Percentiles rank a stretch among this genome's conserved stretches.
These are phyloP conservation scores for Vitis amurensis DNA, from an alignment of 164 flowering plant genomes.

Conservation along the genomic window DNA sequence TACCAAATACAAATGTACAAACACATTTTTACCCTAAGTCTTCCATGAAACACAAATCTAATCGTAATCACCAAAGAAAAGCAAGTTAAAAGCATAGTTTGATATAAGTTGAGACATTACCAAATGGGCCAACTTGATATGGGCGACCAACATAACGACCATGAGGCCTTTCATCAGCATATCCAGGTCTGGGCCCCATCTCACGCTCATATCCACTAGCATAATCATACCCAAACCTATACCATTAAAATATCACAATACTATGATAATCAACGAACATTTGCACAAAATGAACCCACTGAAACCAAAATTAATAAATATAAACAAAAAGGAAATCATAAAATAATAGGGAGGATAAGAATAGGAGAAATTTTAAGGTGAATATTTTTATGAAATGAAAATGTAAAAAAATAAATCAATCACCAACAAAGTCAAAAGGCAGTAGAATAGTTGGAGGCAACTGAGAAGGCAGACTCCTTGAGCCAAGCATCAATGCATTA, in stretches of 20 bases:
- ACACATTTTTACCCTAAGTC: no score
- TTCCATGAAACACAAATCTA: neutral
- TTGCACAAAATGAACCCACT: neutral
- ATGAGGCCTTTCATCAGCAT: slow-evolving; percentile 78
- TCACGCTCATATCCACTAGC: slow-evolving; percentile 81
- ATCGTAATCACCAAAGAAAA: neutral
- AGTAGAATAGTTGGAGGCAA: no score
- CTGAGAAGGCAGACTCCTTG: no score
- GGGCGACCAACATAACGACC: slow-evolving; percentile 67
- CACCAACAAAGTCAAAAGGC: no score
- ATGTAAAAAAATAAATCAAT: no score
- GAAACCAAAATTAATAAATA: neutral
- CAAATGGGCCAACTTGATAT: slow-evolving; percentile 55
- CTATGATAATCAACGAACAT: neutral
- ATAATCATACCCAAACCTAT: slow-evolving; percentile 79
- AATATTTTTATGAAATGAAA: no score
- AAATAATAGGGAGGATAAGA: no score
- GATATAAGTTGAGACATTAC: slow-evolving; percentile 19
- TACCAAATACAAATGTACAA: no score
- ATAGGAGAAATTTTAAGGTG: no score
- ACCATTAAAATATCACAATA: slow-evolving; percentile 8
- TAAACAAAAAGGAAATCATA: no score
- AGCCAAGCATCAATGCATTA: no score
- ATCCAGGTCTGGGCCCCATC: slow-evolving; percentile 69
- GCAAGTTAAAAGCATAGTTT: neutral